Evolutionary conservation across 169 alveolate species (phyloP).

Genomic region (Cardiosporidium cionae): DNA sequence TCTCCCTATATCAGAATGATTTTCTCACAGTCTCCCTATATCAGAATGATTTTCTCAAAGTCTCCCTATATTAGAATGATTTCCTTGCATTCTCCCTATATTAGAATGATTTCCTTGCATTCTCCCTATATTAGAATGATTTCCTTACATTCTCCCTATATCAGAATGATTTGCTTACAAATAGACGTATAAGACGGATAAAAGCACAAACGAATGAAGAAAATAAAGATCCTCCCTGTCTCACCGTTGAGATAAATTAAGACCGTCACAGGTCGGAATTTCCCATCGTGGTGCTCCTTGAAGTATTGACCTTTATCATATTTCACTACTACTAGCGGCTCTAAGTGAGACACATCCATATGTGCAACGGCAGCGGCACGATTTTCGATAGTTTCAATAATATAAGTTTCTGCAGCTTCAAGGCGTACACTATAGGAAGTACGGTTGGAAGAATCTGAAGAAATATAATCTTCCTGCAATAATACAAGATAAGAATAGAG

Average conservation of each 20-base stretch:
- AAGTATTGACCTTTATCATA: slow-evolving; percentile 29
- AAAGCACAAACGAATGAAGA: not conserved
- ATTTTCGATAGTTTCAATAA: slow-evolving; percentile 13
- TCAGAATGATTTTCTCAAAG: not conserved
- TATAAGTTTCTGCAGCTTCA: slow-evolving; percentile 10
- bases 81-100: not conserved
- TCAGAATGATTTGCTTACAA: not conserved
- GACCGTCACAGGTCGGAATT: slow-evolving; percentile 31
- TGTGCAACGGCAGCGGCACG: slow-evolving; percentile 23
- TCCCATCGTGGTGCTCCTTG: slow-evolving; percentile 34
- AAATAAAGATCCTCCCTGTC: not conserved
- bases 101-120: not conserved
- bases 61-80: not conserved
- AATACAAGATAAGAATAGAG: too few species aligned
- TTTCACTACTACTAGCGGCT: slow-evolving; percentile 19
- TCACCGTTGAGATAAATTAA: slow-evolving; percentile 32
- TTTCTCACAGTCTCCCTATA: too few species aligned
- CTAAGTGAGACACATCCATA: slow-evolving; percentile 27
- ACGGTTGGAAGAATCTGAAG: slow-evolving; percentile 11
- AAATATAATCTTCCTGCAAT: slow-evolving; percentile 11
- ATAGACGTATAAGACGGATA: not conserved
- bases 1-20: too few species aligned
- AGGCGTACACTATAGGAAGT: slow-evolving; percentile 21
- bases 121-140: not conserved
- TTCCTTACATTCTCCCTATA: not conserved